phyloP scores from a whole-genome alignment of 345 rosid genomes.

The Syzygium aqueum region DNA sequence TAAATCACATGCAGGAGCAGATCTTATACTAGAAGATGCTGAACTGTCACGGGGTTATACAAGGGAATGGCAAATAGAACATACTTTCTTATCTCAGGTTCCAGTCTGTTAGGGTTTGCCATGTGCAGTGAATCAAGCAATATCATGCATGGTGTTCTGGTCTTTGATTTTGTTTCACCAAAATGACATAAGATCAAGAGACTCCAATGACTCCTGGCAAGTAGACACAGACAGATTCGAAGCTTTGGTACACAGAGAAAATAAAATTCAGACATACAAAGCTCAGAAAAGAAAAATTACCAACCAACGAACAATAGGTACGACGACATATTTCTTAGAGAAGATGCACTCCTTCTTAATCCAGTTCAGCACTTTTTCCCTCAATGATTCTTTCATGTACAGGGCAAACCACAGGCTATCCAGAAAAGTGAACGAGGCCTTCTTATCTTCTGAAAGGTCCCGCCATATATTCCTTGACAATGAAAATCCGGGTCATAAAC shows the following conservation, averaged over 20 bases:
- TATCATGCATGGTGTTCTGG: conserved; percentile 27
- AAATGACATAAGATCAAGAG: conserved; percentile 41
- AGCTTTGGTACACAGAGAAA: neutral
- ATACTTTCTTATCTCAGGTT: conserved; percentile 36
- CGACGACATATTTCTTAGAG: conserved; percentile 31
- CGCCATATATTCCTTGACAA: conserved; percentile 19
- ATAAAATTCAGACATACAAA: neutral
- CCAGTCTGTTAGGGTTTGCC: conserved; percentile 27
- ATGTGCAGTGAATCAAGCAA: conserved; percentile 39
- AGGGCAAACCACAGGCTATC: conserved; percentile 30
- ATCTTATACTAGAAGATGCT: neutral
- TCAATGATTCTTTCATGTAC: conserved; percentile 18
- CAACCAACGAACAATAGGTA: conserved; percentile 38
- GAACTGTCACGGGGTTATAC: neutral
- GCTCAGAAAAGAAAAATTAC: neutral
- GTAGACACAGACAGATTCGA: neutral
- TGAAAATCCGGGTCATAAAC: neutral
- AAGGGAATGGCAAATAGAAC: neutral
- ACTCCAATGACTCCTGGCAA: conserved; percentile 38
- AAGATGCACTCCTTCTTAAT: conserved; percentile 27
- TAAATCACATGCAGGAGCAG: neutral
- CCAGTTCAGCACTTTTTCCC: conserved; percentile 25
- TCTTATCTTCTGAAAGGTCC: conserved; percentile 17
- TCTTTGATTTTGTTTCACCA: conserved; percentile 17
- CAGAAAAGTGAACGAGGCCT: conserved; percentile 18